Evolutionary conservation across 257 asterid genomes (phyloP).

Genomic region (Nicotiana sylvestris): DNA sequence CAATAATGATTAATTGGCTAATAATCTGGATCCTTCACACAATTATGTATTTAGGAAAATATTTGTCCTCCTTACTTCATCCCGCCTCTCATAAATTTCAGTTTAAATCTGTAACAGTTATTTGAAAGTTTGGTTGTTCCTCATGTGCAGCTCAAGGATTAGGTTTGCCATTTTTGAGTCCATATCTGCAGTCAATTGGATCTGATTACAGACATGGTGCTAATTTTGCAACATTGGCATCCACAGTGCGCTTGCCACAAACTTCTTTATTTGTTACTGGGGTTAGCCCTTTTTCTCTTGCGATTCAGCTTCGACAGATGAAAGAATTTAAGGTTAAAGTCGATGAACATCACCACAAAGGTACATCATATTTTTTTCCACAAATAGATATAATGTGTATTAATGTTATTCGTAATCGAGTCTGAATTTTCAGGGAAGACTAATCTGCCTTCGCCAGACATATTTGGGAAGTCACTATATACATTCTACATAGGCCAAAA

Average conservation of each 20-base stretch:
- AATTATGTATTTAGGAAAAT: neutral
- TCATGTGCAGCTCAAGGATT: conserved; percentile 60
- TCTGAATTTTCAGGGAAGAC: conserved; percentile 23
- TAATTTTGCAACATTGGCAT: conserved; percentile 61
- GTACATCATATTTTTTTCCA: conserved; percentile 7
- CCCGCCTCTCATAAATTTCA: neutral
- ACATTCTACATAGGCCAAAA: conserved; percentile 67
- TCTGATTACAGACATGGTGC: conserved; percentile 62
- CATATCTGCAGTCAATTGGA: conserved; percentile 61
- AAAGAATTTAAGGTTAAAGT: conserved; percentile 49
- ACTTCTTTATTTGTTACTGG: conserved; percentile 53
- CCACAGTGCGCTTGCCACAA: conserved; percentile 59
- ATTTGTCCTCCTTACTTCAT: neutral
- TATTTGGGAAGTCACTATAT: conserved; percentile 59
- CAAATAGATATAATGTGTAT: neutral
- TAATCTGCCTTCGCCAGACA: conserved; percentile 48
- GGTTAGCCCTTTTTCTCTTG: conserved; percentile 63
- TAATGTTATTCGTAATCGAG: neutral
- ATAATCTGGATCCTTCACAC: neutral
- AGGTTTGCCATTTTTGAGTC: conserved; percentile 59
- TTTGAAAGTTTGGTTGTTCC: neutral
- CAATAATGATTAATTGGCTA: neutral
- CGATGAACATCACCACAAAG: conserved; percentile 31
- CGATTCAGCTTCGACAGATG: conserved; percentile 59
- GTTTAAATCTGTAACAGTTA: neutral